These are phyloP conservation scores for Ceratobasidium sp. DNA, from an alignment of 1,284 basidiomycete species.

Conservation along the genomic window DNA sequence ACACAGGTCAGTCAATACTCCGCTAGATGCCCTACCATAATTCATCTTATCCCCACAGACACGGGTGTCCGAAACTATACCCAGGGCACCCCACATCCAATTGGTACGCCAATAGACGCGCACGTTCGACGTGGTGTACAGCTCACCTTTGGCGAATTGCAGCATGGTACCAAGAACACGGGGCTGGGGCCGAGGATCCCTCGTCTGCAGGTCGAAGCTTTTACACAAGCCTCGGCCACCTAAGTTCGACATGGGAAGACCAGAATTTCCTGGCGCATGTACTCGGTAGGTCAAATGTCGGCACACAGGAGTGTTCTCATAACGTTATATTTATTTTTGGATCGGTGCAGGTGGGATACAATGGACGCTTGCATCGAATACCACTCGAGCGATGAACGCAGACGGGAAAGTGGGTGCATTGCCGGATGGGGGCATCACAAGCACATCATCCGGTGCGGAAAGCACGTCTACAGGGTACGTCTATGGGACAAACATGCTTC, in stretches of 20 bases:
- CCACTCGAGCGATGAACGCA: conserved; percentile 62
- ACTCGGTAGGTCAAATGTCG: conserved; percentile 14
- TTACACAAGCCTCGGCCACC: conserved; percentile 80
- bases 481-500: background rate
- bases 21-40: background rate
- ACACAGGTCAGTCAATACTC: conserved; percentile 56
- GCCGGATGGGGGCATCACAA: background rate
- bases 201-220: conserved; percentile 73
- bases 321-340: conserved; percentile 17
- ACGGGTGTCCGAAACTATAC: conserved; percentile 58
- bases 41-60: conserved; percentile 51
- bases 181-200: conserved; percentile 60
- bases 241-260: conserved; percentile 68
- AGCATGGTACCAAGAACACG: conserved; percentile 83
- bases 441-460: conserved; percentile 6
- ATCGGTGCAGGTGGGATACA: conserved; percentile 66
- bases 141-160: conserved; percentile 29
- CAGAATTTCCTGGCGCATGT: conserved; percentile 58
- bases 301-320: background rate
- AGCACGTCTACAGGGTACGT: conserved; percentile 16
- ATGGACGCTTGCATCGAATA: conserved; percentile 72
- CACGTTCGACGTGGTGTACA: conserved; percentile 38
- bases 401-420: conserved; percentile 46
- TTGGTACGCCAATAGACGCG: conserved; percentile 51
- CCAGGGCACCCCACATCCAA: conserved; percentile 71